A percentile compares a stretch with the other conserved stretches of the same genome.
Evolutionary conservation across 2,329 filamentous ascomycete genomes (phyloP).

Genomic region (Cryoendolithus antarcticus): DNA sequence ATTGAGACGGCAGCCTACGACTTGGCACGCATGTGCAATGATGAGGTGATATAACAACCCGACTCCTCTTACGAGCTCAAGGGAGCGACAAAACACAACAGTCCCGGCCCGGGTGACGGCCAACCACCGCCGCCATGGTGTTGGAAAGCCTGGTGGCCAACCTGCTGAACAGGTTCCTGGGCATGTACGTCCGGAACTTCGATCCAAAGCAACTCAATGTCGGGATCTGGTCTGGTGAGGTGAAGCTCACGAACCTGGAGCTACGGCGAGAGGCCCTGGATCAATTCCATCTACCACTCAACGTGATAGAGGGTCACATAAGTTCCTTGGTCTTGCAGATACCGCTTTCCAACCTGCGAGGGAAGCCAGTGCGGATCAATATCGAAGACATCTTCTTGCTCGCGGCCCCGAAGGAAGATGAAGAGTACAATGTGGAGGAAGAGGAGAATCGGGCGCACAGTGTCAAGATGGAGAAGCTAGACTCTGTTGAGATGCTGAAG

Average conservation of each 20-base stretch:
- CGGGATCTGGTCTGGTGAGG: slow-evolving; percentile 97
- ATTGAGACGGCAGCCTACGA: too few relatives aligned
- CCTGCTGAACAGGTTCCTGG: slow-evolving; percentile 96
- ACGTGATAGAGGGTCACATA: slow-evolving; percentile 90
- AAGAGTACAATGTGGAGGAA: slow-evolving; percentile 83
- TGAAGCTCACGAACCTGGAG: slow-evolving; percentile 86
- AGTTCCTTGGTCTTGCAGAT: slow-evolving; percentile 86
- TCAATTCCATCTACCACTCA: slow-evolving; percentile 89
- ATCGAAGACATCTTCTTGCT: slow-evolving; percentile 96
- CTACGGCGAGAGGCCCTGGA: slow-evolving; percentile 90
- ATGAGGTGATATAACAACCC: too few relatives aligned
- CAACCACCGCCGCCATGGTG: slow-evolving; percentile 52
- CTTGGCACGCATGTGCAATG: too few relatives aligned
- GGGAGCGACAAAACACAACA: too few relatives aligned
- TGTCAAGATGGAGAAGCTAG: slow-evolving; percentile 98
- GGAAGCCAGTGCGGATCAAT: slow-evolving; percentile 84
- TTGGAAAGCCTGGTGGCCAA: slow-evolving; percentile 94
- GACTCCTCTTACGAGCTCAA: too few relatives aligned
- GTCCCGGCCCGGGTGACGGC: slow-evolving; percentile 71
- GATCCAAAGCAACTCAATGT: slow-evolving; percentile 96
- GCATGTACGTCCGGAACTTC: slow-evolving; percentile 99
- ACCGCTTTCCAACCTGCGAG: slow-evolving; percentile 92
- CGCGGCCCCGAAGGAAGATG: slow-evolving; percentile 89
- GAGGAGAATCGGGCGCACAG: slow-evolving; percentile 75
- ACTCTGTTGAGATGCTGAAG: slow-evolving; percentile 88